phyloP scores from a whole-genome alignment of 176 grass and related monocot species.

The Phoenix roebelenii region DNA sequence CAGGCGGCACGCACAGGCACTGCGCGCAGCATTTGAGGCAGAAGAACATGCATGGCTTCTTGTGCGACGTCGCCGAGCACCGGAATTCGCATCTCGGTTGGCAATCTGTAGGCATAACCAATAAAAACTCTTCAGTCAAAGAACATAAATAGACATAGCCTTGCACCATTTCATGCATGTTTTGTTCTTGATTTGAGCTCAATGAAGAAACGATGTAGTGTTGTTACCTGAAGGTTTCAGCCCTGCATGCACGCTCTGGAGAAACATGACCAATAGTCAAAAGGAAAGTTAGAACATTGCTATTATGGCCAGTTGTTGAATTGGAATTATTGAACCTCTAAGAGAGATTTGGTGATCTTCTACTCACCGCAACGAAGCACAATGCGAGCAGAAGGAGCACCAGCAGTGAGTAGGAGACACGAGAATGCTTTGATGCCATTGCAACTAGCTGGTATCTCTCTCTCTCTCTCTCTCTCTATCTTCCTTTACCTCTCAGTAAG shows the following conservation, averaged over 20 bases:
- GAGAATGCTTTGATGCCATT: conserved; percentile 1
- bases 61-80: conserved; percentile 21
- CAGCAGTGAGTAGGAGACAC: neutral
- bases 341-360: neutral
- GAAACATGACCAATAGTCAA: neutral
- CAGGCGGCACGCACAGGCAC: conserved; percentile 20
- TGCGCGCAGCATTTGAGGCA: conserved; percentile 12
- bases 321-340: neutral
- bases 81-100: neutral
- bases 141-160: neutral
- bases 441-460: neutral
- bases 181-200: too few species aligned
- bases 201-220: neutral
- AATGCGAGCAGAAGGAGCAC: conserved; percentile 4
- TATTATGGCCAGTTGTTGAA: neutral
- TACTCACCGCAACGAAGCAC: neutral
- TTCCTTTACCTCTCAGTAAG: too few species aligned
- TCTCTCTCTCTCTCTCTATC: too few species aligned
- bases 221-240: conserved; percentile 4
- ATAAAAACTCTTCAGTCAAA: too few species aligned
- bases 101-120: conserved; percentile 2
- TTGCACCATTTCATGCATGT: too few species aligned
- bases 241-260: neutral
- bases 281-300: neutral
- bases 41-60: conserved; percentile 20